phyloP scores from a whole-genome alignment of 2,329 filamentous ascomycete genomes.

The Raffaelea albimanens region DNA sequence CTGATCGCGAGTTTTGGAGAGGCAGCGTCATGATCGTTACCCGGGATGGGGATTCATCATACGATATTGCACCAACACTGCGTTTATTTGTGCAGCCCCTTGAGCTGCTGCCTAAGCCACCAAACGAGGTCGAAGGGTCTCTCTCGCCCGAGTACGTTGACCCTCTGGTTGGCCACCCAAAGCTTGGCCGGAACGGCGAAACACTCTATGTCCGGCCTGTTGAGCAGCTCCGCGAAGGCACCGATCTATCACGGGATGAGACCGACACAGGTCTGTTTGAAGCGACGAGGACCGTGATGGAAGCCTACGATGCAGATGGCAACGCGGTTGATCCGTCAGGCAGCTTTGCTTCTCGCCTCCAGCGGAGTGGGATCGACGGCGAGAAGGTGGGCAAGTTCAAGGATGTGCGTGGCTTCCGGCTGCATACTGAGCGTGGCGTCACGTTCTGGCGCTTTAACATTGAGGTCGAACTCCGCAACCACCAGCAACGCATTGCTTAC shows the following conservation, averaged over 20 bases:
- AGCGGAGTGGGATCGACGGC: conserved; percentile 55
- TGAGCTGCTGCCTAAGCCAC: conserved; percentile 70
- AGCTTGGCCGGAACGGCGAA: conserved; percentile 74
- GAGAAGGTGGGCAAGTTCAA: conserved; percentile 74
- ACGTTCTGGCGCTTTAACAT: conserved; percentile 98
- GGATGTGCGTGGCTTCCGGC: conserved; percentile 70
- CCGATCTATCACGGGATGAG: conserved; percentile 71
- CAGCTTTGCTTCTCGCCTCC: conserved; percentile 44
- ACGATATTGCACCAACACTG: conserved; percentile 67
- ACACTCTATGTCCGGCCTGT: conserved; percentile 83
- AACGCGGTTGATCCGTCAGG: conserved; percentile 35
- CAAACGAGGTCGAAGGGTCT: conserved; percentile 53
- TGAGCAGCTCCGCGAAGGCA: conserved; percentile 70
- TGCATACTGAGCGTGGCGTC: conserved; percentile 76
- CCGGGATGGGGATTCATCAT: conserved; percentile 71
- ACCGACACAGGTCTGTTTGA: conserved; percentile 79
- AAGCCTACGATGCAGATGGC: conserved; percentile 31
- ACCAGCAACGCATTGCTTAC: conserved; percentile 83
- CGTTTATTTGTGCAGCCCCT: conserved; percentile 82
- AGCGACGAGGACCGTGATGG: conserved; percentile 44
- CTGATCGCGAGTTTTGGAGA: conserved; percentile 75
- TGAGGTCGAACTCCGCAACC: conserved; percentile 72
- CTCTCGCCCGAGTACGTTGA: conserved; percentile 79
- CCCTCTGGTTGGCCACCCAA: conserved; percentile 78
- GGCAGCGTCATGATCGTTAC: conserved; percentile 96